Base-by-base conservation (phyloP, 208 protist species). In the Tritrichomonas foetus region DNA sequence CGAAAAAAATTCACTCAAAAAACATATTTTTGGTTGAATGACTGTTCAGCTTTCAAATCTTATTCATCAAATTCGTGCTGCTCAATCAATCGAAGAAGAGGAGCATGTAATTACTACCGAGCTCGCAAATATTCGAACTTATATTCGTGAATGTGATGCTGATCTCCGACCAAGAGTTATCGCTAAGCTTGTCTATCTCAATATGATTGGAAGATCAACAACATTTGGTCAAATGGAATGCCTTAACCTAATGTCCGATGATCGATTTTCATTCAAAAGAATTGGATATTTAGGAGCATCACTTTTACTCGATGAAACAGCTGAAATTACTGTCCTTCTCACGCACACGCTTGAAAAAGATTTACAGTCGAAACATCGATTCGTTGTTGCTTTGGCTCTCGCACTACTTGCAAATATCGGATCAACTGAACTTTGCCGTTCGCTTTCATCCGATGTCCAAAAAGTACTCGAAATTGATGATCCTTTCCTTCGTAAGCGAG, bases 201-300 rank as follows among this genome's bases (percentile, higher is more conserved):
- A 93, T 93, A 93, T 93, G 89, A 72, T 93, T 30, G 89, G 89
- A 36, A 9, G 41, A n/a, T 47, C 89, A 20, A 93, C 89, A 50
- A 39, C 50, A 47, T 93, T 64, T 25, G 89, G 55, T 3, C 89
- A 93, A 93, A 72, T 93, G 89, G 9, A 64, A 44, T 39, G 27
- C 3, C 36, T 93, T 22, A 93, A 64, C 25, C 57, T 93, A 5
- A 64, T 93, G 89, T 30, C 89, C 3, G 50, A 64, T 33, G 50
- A 64, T 8, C 50, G 50, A 33, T 93, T 93, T 33, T 69, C 89
- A 72, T 64, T 72, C 36, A 93, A 93, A 49, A 66, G 89, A 72
- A 64, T 93, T 47, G 89, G 89, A 69, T 93, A 93, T 93, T 72
- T 93, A 27, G 89, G 55, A 9, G 30, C 57, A 33, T 49, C 39